Evolutionary conservation across 306 rosid genomes (phyloP), one percentile per base, ranked within the genome.

Genomic region (Quercus berberidifolia): DNA sequence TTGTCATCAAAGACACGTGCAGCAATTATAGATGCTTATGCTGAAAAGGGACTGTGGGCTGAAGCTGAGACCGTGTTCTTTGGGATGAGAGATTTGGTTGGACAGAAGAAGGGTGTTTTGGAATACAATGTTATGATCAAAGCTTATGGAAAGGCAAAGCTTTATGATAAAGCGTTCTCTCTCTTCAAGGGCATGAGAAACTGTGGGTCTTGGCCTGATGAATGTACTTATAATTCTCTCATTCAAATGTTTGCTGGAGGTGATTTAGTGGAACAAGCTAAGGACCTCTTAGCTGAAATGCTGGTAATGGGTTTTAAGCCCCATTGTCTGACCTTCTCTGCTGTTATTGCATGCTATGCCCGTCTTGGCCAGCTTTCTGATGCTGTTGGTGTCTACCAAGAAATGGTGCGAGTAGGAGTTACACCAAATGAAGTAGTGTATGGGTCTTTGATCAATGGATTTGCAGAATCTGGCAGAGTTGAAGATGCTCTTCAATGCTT

Each of bases 81-180:
- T 38, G 71, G 90, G 85, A 82, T 80, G 82, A 86, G 87, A 83
- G 90, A 88, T 26, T 58, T 38, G 71, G 60, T 72, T 33, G 89
- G 88, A 54, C 79, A 82, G 84, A 54, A 68, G 25, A 90, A 86
- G 88, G 92, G 84, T 81, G 84, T 89, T 75, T 30, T 88, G 23
- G 99, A 95, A 79, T 91, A 84, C 78, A 95, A 95, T 52, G 92
- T 93, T 80, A 88, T 93, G 98, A 82, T 95, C 73, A 95, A 95
- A 86, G 98, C 96, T 43, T 95, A 89, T 76, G 99, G 98, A 30
- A 93, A 73, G 82, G 90, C 87, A 49, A 86, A 88, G 78, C 93
- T 89, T 57, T 89, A 89, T 67, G 94, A 93, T 52, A 88, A 90
- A 84, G 96, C 97, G 15, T 43, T 89, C 46, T 78, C 79, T 84